Evolutionary conservation across 2,329 filamentous ascomycete species (phyloP).

Genomic region (Fusarium sp.): DNA sequence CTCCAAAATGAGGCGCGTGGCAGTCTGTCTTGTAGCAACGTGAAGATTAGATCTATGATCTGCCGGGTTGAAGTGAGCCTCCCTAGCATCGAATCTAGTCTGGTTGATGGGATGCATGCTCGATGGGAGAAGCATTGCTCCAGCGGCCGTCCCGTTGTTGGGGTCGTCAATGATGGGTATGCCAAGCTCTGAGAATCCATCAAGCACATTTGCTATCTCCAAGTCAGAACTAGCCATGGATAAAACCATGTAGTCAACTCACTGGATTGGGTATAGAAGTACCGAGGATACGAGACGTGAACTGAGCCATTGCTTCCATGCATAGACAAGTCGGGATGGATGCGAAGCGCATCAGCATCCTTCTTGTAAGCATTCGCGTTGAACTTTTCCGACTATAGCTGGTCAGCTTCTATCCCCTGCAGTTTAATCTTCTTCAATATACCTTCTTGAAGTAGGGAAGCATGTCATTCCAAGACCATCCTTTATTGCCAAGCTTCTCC

Average conservation of each 20-base stretch:
- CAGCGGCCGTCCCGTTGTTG: conserved; percentile 25
- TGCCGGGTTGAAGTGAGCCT: conserved; percentile 16
- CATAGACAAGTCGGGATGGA: background rate
- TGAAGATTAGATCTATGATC: conserved; percentile 11
- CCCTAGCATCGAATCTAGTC: conserved; percentile 20
- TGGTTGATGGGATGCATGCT: conserved; percentile 24
- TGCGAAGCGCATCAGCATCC: conserved; percentile 9
- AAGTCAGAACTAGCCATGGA: background rate
- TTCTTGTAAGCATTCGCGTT: conserved; percentile 4
- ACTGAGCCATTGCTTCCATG: conserved; percentile 23
- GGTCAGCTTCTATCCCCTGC: background rate
- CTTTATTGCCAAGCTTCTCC: conserved; percentile 58
- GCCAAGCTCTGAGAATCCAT: conserved; percentile 19
- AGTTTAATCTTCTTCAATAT: background rate
- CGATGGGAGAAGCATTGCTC: conserved; percentile 24
- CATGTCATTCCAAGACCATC: conserved; percentile 54
- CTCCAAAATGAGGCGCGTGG: conserved; percentile 15
- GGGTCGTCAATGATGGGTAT: conserved; percentile 20
- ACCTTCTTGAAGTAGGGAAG: conserved; percentile 60
- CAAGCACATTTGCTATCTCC: conserved; percentile 11
- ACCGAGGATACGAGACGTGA: conserved; percentile 24
- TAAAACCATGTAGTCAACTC: background rate
- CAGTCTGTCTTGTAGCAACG: conserved; percentile 14
- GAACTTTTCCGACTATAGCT: conserved; percentile 21
- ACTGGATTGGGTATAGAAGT: conserved; percentile 24